Evolutionary conservation across 192 early-diverging fungal species (phyloP), one percentile per base, ranked within the genome.

Genomic region (Linderina pennispora): DNA sequence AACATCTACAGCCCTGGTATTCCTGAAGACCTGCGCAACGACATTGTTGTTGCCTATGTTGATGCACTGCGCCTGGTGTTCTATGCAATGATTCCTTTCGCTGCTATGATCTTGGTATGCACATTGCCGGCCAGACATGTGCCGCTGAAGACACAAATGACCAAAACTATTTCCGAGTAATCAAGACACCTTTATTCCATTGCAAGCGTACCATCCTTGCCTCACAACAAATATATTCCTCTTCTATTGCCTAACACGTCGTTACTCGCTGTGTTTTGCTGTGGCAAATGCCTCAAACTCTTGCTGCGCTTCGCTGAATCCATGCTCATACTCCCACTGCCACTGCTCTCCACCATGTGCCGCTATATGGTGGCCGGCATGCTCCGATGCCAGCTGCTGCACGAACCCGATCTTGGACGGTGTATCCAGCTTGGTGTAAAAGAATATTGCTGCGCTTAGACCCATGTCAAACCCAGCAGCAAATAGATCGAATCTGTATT

Each of bases 31-130:
- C 37, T 73, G 25, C 58, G 56, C 28, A 6, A 7, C 0, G 43
- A 52, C 3, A 58, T 80, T 9, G 47, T 80, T 19, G 44, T 36
- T 1, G 75, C 74, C 8, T 80, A 79, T 53, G 79, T 76, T 19
- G 23, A 28, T 6, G 55, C 72, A 10, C 54, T 83, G 45, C 62
- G 76, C 26, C 40, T 38, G 3, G 62, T 74, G 9, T 78, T 65
- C 51, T 57, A 62, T 36, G 62, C 61, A 23, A 50, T 76, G 32
- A 75, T 74, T 11, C 77, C 79, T 0, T 62, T 83, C 28, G 61
- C 49, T 2, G 76, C 52, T 2, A 32, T 62, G 23, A 42, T 73
- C 3, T 68, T 78, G 23, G 17, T 83, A 23, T 17, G 63, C 13
- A 50, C 51, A 2, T 20, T 83, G 28, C 70, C 66, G 28, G 51